A percentile compares a stretch with the other conserved stretches of the same genome.
These are phyloP conservation scores for Euphorbia schlechtendalii DNA, from an alignment of 441 rosid genomes.

Conservation along the genomic window DNA sequence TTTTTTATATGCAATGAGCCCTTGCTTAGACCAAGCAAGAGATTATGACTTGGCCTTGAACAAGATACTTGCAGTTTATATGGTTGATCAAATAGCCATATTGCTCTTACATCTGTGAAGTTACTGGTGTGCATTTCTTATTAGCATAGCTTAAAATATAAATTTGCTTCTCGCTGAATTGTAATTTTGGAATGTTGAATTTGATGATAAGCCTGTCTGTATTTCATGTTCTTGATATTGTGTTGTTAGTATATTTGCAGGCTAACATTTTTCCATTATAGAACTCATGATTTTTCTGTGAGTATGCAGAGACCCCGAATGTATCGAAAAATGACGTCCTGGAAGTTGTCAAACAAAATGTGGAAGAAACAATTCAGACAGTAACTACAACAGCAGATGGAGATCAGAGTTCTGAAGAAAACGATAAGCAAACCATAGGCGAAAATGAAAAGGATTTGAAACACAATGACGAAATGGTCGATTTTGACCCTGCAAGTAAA, in stretches of 20 bases:
- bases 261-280: neutral
- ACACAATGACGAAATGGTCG: slow-evolving; percentile 13
- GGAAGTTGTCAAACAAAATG: slow-evolving; percentile 19
- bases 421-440: slow-evolving; percentile 11
- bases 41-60: no score
- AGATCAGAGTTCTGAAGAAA: slow-evolving; percentile 9
- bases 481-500: slow-evolving; percentile 10
- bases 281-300: neutral
- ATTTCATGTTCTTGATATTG: no score
- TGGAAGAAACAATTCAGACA: slow-evolving; percentile 13
- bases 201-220: neutral
- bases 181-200: neutral
- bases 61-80: no score
- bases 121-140: neutral
- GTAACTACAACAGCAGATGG: slow-evolving; percentile 8
- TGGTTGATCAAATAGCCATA: neutral
- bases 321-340: neutral
- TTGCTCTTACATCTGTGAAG: neutral
- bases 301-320: slow-evolving; percentile 5
- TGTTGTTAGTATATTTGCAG: no score
- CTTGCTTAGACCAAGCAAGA: no score
- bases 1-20: no score
- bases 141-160: neutral
- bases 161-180: slow-evolving; percentile 4
- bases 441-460: slow-evolving; percentile 16